These are phyloP conservation scores for Passalora sequoiae DNA, from an alignment of 2,329 filamentous ascomycete genomes.

Conservation along the genomic window DNA sequence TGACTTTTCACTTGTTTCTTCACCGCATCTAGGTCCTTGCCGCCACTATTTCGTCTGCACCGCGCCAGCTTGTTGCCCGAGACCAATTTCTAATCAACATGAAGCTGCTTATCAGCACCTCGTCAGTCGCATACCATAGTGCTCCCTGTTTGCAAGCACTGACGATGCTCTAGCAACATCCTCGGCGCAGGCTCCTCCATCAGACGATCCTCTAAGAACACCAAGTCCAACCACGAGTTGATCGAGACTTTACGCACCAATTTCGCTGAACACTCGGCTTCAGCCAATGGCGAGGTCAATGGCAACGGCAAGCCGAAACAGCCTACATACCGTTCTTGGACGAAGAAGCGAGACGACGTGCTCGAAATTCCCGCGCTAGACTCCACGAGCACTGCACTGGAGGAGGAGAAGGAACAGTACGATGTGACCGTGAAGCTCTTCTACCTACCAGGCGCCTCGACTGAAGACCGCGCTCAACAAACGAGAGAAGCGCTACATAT, in stretches of 20 bases:
- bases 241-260: slow-evolving; percentile 82
- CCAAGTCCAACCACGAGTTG: slow-evolving; percentile 89
- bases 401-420: slow-evolving; percentile 78
- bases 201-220: slow-evolving; percentile 62
- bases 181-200: slow-evolving; percentile 80
- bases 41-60: too few species aligned
- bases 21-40: not conserved
- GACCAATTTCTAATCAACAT: slow-evolving; percentile 47
- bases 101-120: slow-evolving; percentile 79
- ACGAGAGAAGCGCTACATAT: slow-evolving; percentile 72
- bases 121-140: slow-evolving; percentile 51
- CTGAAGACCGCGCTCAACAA: slow-evolving; percentile 55
- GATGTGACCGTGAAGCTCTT: slow-evolving; percentile 96
- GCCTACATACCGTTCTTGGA: slow-evolving; percentile 58
- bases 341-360: slow-evolving; percentile 55
- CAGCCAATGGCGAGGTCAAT: slow-evolving; percentile 9
- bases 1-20: not conserved
- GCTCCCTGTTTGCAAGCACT: slow-evolving; percentile 10
- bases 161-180: slow-evolving; percentile 59
- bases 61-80: too few species aligned
- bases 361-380: slow-evolving; percentile 65
- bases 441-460: slow-evolving; percentile 62
- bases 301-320: slow-evolving; percentile 18
- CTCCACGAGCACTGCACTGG: slow-evolving; percentile 63
- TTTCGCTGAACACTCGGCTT: slow-evolving; percentile 46